Conservation (phyloP, 768 basidiomycete species). For the Tylopilus balloui region DNA sequence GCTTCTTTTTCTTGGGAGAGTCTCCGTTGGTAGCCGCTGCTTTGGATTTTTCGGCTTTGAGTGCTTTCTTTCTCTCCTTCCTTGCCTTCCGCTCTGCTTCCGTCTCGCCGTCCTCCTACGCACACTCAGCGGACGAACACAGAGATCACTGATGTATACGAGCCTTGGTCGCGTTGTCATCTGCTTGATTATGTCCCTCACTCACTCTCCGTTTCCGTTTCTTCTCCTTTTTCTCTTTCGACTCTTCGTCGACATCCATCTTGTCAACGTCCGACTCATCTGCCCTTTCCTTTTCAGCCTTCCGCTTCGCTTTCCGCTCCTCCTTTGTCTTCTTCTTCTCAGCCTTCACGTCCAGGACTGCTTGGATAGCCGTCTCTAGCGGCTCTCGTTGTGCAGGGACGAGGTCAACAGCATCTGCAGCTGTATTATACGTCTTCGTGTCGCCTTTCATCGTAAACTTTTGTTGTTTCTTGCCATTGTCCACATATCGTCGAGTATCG, state of each 20-base stretch:
- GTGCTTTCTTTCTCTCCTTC: constrained; percentile 74
- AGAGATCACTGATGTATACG: constrained; percentile 17
- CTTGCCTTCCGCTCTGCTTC: constrained; percentile 80
- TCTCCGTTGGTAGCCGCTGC: constrained; percentile 38
- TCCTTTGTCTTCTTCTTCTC: constrained; percentile 83
- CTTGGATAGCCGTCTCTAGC: constrained; percentile 69
- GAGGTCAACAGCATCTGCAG: constrained; percentile 78
- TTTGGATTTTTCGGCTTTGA: constrained; percentile 69
- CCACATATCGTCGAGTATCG: constrained; percentile 62
- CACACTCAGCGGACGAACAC: constrained; percentile 6
- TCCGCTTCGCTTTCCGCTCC: constrained; percentile 68
- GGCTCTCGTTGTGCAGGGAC: constrained; percentile 84
- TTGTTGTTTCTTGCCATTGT: constrained; percentile 63
- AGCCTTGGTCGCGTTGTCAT: constrained; percentile 40
- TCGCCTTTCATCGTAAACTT: constrained; percentile 80
- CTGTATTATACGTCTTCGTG: constrained; percentile 78
- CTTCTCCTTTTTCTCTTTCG: constrained; percentile 37
- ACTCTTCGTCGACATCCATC: constrained; percentile 45
- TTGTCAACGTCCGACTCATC: constrained; percentile 32
- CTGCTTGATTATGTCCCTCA: constrained; percentile 44
- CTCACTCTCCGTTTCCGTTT: constrained; percentile 54
- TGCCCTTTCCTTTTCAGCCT: constrained; percentile 48
- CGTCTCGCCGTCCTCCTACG: constrained; percentile 55
- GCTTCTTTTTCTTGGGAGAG: constrained; percentile 43
- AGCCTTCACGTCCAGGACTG: constrained; percentile 76